Conservation (phyloP, 345 rosid genomes). For the Bruguiera parviflora region DNA sequence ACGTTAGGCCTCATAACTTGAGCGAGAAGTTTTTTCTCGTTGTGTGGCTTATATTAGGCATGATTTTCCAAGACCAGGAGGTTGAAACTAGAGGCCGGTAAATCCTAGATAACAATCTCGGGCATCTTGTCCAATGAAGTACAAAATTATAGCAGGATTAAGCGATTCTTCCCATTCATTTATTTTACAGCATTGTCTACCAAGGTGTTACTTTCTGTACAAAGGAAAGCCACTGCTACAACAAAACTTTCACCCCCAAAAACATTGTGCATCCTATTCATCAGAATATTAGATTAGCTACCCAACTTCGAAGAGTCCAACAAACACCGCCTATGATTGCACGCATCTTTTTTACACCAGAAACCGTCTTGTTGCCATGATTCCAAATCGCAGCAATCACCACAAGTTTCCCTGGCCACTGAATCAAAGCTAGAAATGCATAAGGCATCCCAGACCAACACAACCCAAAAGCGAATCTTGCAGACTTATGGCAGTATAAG, state of each 20-base stretch:
- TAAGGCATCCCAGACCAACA: not conserved
- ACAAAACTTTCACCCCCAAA: constrained; percentile 6
- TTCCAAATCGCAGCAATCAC: not conserved
- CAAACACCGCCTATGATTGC: not conserved
- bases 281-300: constrained; percentile 16
- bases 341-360: not conserved
- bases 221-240: constrained; percentile 10
- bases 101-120: no score
- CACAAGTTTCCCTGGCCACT: not conserved
- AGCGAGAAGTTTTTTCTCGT: no score
- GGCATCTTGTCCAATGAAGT: not conserved
- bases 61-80: no score
- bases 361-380: not conserved
- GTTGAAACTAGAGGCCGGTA: no score
- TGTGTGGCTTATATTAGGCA: no score
- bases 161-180: not conserved
- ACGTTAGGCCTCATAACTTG: no score
- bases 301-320: not conserved
- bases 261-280: constrained; percentile 17
- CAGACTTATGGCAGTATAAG: not conserved
- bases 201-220: constrained; percentile 21
- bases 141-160: not conserved
- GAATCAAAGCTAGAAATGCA: not conserved
- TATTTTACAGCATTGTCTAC: constrained; percentile 7
- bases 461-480: not conserved